phyloP scores from a whole-genome alignment of 2,329 filamentous ascomycete species.

The Pezicula radicicola region DNA sequence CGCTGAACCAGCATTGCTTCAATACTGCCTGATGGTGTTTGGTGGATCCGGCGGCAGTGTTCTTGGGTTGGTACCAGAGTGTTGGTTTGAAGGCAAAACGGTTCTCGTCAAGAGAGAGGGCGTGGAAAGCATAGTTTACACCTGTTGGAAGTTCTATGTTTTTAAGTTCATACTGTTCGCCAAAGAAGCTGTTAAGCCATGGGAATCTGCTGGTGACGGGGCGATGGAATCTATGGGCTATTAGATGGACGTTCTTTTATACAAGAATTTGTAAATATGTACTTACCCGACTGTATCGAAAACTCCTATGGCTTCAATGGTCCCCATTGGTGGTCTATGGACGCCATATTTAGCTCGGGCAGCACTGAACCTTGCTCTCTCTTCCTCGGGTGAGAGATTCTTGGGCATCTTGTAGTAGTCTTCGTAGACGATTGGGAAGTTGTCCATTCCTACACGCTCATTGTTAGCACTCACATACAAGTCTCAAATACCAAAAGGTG shows the following conservation, averaged over 20 bases:
- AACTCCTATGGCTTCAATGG: slow-evolving; percentile 39
- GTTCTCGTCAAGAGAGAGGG: slow-evolving; percentile 43
- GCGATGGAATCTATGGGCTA: not conserved
- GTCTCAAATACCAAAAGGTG: not conserved
- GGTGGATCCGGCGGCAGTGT: not conserved
- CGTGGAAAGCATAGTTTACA: slow-evolving; percentile 43
- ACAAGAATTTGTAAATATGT: not conserved
- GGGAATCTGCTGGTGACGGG: not conserved
- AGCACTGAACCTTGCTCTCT: no score
- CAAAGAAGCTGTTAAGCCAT: not conserved
- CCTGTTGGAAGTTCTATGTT: slow-evolving; percentile 30
- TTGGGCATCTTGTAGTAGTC: not conserved
- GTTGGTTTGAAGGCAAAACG: slow-evolving; percentile 31
- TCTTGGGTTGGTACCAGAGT: slow-evolving; percentile 24
- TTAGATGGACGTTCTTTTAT: not conserved
- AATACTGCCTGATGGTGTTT: not conserved
- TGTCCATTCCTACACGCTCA: slow-evolving; percentile 32
- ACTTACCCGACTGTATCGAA: slow-evolving; percentile 39
- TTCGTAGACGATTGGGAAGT: slow-evolving; percentile 26
- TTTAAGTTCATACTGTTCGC: slow-evolving; percentile 30
- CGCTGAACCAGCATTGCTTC: slow-evolving; percentile 2
- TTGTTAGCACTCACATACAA: slow-evolving; percentile 18
- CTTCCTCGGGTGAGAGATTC: no score
- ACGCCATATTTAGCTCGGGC: not conserved
- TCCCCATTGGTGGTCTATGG: slow-evolving; percentile 19